Conservation (phyloP, 805 yeast genomes). For the Geotrichum ghanense region DNA sequence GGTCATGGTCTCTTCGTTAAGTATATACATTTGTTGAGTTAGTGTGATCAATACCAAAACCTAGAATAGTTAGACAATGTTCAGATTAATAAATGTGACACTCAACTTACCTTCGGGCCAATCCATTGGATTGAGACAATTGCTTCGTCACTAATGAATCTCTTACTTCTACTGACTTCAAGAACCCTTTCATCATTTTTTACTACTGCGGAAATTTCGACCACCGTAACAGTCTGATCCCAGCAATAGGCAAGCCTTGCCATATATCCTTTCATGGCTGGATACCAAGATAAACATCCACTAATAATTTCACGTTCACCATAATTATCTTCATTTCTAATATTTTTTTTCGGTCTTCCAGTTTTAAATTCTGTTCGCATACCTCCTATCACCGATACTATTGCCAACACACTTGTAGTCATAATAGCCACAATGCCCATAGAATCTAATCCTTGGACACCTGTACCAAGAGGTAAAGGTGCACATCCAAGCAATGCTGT, state of each 20-base stretch:
- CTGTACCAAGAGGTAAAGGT: slow-evolving; percentile 51
- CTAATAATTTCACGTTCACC: slow-evolving; percentile 12
- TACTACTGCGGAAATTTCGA: slow-evolving; percentile 33
- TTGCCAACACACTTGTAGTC: slow-evolving; percentile 37
- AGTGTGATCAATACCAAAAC: slow-evolving; percentile 33
- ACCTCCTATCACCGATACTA: slow-evolving; percentile 44
- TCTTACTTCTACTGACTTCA: slow-evolving; percentile 30
- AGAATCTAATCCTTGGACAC: slow-evolving; percentile 41
- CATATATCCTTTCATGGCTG: slow-evolving; percentile 27
- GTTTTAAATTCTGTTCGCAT: slow-evolving; percentile 42
- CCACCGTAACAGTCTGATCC: slow-evolving; percentile 46
- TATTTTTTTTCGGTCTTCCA: slow-evolving; percentile 34
- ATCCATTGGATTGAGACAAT: slow-evolving; percentile 51
- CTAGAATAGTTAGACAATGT: slow-evolving; percentile 10
- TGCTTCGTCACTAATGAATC: slow-evolving; percentile 36
- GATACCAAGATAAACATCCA: slow-evolving; percentile 56
- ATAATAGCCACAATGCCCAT: slow-evolving; percentile 52
- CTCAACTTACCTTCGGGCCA: slow-evolving; percentile 21
- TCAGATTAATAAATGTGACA: not conserved
- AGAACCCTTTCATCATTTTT: slow-evolving; percentile 22
- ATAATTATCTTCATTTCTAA: slow-evolving; percentile 16
- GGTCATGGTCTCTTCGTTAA: slow-evolving; percentile 31
- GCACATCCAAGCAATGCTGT: slow-evolving; percentile 33
- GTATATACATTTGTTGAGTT: slow-evolving; percentile 34
- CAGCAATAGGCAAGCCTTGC: slow-evolving; percentile 52